Evolutionary conservation across 1,284 basidiomycete species (phyloP), one percentile per base, ranked within the genome.

Genomic region (Wolfiporia cocos): DNA sequence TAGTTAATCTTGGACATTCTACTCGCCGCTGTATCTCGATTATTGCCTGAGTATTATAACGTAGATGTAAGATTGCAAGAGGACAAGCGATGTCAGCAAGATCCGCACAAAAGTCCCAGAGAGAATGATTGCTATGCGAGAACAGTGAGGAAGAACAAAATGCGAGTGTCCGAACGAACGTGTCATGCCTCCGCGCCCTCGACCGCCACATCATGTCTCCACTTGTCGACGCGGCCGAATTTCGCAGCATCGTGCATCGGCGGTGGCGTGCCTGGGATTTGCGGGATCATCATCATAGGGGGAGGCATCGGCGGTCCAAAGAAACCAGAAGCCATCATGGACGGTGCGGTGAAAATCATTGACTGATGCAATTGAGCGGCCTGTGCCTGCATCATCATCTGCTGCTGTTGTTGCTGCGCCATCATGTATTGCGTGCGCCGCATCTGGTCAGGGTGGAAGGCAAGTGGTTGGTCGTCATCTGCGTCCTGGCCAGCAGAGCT

Each of bases 151-250:
- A 47, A 44, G 37, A 37, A 30, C 47, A 44, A 36, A 42, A 33
- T 39, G 14, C 29, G 30, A 30, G 33, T 14, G 22, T 30, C 19
- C 34, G 36, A 39, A 9, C 17, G 22, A n/a, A n/a, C n/a, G n/a
- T n/a, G n/a, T n/a, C n/a, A n/a, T n/a, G n/a, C n/a, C n/a, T n/a
- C n/a, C 44, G 74, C 66, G n/a, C 74, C 76, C 53, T 86, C 83
- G 15, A 81, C 76, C 21, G 77, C 78, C 37, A 90, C 83, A 52
- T 85, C 78, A 46, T 73, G 78, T 53, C 86, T 76, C 86, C 86
- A 90, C 46, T 73, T 73, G 60, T 90, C 87, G 17, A 90, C 86
- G 3, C 73, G 68, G 14, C 72, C 75, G 47, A 73, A 82, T 57
- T 87, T 89, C 15, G 65, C 68, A 34, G 74, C 62, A 44, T 88